Evolutionary conservation across 2,329 filamentous ascomycete genomes (phyloP).

Genomic region (Fusarium sp.): DNA sequence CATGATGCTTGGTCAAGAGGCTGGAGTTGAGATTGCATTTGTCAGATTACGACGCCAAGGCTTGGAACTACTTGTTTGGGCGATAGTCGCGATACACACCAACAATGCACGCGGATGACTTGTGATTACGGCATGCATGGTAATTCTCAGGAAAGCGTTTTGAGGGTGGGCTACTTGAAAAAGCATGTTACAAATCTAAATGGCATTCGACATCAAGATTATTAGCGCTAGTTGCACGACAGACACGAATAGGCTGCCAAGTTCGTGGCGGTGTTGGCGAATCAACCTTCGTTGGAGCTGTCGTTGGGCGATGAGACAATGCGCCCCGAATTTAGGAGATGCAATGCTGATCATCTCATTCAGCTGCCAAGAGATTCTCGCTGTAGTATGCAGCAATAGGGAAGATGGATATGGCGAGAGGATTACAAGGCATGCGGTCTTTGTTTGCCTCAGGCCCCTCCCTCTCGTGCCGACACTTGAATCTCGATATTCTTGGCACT

Average conservation of each 20-base stretch:
- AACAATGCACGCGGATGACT: neutral
- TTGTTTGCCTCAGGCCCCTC: neutral
- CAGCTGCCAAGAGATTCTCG: neutral
- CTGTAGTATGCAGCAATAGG: neutral
- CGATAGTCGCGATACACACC: too few relatives aligned
- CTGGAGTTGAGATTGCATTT: neutral
- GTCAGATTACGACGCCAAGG: conserved; percentile 1
- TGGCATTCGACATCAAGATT: neutral
- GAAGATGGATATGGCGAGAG: neutral
- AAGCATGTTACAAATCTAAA: neutral
- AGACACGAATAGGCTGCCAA: neutral
- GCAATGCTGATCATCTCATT: neutral
- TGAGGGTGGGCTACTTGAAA: neutral
- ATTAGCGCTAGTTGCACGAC: neutral
- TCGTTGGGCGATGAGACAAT: neutral
- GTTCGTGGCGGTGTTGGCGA: neutral
- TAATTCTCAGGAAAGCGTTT: accelerated
- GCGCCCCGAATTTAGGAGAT: neutral
- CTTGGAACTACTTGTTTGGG: neutral
- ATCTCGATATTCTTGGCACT: too few relatives aligned
- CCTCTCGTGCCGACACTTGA: too few relatives aligned
- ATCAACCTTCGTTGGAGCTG: neutral
- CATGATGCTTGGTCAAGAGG: neutral
- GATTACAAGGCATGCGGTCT: neutral
- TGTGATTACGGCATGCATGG: neutral